Percentiles rank a stretch among this genome's conserved stretches.
phyloP scores from a whole-genome alignment of 1,284 basidiomycete species.

The Trichosporon asahii region DNA sequence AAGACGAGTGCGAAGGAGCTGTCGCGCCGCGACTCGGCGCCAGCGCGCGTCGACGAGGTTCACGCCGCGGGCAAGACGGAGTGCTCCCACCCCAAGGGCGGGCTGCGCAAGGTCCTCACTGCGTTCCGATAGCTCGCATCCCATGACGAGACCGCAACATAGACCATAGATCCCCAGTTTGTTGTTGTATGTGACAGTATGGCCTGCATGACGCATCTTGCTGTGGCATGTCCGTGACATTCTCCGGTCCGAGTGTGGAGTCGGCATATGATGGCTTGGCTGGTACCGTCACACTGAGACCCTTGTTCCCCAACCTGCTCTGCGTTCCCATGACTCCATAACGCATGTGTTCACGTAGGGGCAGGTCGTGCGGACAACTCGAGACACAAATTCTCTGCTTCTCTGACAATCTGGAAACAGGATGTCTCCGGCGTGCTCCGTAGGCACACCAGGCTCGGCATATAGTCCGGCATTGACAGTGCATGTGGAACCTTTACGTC shows the following conservation, averaged over 20 bases:
- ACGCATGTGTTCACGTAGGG: too few relatives aligned
- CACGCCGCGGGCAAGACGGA: conserved; percentile 13
- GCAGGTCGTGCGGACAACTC: too few relatives aligned
- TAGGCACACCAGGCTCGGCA: too few relatives aligned
- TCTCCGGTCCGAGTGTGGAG: background rate
- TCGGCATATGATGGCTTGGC: too few relatives aligned
- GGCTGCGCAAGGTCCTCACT: conserved; percentile 8
- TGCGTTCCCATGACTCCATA: too few relatives aligned
- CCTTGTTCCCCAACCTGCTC: background rate
- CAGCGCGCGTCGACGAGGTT: conserved; percentile 22
- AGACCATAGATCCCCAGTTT: background rate
- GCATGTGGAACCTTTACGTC: too few relatives aligned
- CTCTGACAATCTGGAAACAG: too few relatives aligned
- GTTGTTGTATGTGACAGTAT: conserved; percentile 5
- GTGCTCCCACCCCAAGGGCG: background rate
- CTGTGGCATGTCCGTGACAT: background rate
- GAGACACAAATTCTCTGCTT: too few relatives aligned
- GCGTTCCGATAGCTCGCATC: background rate
- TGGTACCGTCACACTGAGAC: too few relatives aligned
- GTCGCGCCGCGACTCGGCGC: conserved; percentile 19
- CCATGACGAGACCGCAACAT: background rate
- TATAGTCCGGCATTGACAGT: too few relatives aligned
- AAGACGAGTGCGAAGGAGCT: background rate
- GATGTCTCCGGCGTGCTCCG: too few relatives aligned
- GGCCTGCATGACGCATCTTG: background rate